Percentiles rank a stretch among this genome's conserved stretches.
Evolutionary conservation across 805 yeast genomes (phyloP).

Genomic region (Blastobotrys americana): DNA sequence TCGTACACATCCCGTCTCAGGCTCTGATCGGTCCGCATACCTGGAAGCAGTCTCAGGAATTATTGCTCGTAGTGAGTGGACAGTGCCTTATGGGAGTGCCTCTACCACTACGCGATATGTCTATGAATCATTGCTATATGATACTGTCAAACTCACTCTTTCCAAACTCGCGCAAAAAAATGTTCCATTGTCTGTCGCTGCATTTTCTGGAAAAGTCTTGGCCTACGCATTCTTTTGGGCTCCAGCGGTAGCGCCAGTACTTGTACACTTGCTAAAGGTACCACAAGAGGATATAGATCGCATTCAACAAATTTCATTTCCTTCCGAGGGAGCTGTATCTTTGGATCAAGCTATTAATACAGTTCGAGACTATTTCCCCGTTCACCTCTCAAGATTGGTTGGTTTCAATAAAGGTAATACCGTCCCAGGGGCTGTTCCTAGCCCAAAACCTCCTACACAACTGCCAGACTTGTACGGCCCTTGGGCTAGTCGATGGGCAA

Average conservation of each 20-base stretch:
- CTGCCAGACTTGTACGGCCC: constrained; percentile 25
- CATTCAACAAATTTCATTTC: constrained; percentile 14
- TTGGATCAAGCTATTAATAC: constrained; percentile 1
- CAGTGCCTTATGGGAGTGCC: constrained; percentile 10
- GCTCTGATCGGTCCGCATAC: constrained; percentile 34
- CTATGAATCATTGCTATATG: constrained; percentile 32
- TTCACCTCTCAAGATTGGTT: constrained; percentile 22
- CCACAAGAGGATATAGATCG: constrained; percentile 24
- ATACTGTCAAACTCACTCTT: constrained; percentile 49
- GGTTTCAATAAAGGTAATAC: constrained; percentile 15
- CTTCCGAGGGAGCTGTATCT: neutral
- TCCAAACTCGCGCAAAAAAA: constrained; percentile 42
- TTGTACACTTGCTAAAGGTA: constrained; percentile 27
- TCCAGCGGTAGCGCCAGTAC: constrained; percentile 46
- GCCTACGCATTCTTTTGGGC: constrained; percentile 54
- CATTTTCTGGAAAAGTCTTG: constrained; percentile 63
- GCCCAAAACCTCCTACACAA: constrained; percentile 14
- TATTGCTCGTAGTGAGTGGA: constrained; percentile 35
- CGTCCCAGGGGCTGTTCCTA: neutral
- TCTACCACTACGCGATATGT: constrained; percentile 10
- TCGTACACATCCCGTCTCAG: constrained; percentile 22
- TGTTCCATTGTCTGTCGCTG: constrained; percentile 49
- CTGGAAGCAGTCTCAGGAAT: constrained; percentile 35
- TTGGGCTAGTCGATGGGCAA: constrained; percentile 33
- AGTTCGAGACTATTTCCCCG: constrained; percentile 20